Conservation (phyloP, 345 rosid genomes). For the Jatropha curcas region DNA sequence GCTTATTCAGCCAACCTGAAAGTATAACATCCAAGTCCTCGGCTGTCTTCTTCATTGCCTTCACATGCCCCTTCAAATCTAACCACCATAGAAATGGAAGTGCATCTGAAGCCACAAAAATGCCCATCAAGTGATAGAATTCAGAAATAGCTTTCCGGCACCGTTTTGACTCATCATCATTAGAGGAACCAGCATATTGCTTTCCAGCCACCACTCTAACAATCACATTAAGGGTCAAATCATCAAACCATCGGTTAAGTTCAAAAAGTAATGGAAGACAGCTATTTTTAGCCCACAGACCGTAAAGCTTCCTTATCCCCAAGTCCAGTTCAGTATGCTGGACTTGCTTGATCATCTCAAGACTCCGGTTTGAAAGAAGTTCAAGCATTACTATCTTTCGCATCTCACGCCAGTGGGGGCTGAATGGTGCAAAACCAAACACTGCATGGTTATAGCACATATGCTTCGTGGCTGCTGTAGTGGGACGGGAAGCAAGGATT, state of each 20-base stretch:
- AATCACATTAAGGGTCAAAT: conserved; percentile 41
- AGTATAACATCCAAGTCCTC: conserved; percentile 29
- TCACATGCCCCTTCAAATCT: conserved; percentile 36
- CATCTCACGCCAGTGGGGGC: conserved; percentile 65
- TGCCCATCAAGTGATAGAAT: conserved; percentile 39
- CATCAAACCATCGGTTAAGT: conserved; percentile 43
- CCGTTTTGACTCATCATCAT: conserved; percentile 35
- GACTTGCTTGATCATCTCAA: conserved; percentile 49
- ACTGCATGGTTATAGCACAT: conserved; percentile 66
- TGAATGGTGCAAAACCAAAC: conserved; percentile 65
- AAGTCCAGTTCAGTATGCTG: conserved; percentile 35
- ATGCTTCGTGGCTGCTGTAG: conserved; percentile 44
- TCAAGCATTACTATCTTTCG: conserved; percentile 60
- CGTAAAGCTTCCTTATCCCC: conserved; percentile 40
- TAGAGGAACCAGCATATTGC: conserved; percentile 24
- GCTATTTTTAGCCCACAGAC: conserved; percentile 24
- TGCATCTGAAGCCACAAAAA: conserved; percentile 36
- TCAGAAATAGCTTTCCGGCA: conserved; percentile 37
- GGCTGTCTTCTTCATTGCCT: conserved; percentile 31
- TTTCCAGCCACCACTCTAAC: conserved; percentile 58
- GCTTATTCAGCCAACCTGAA: conserved; percentile 45
- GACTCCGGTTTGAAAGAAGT: conserved; percentile 57
- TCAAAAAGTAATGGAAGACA: conserved; percentile 36
- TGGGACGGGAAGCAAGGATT: conserved; percentile 60
- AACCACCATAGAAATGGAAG: conserved; percentile 36